These are phyloP conservation scores for Biscutella laevigata DNA, from an alignment of 441 rosid species.

Conservation along the genomic window DNA sequence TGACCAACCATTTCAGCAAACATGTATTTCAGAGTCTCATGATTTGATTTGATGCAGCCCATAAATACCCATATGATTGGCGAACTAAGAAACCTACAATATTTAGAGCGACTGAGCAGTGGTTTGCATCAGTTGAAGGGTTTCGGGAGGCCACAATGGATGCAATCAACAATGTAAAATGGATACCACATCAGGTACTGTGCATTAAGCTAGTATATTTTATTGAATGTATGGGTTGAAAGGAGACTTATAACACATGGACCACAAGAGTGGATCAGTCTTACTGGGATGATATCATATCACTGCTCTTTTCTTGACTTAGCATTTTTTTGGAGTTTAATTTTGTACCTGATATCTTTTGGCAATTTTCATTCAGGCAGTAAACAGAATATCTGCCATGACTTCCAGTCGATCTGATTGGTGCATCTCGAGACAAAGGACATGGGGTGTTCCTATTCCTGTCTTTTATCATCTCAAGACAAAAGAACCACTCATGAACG, in stretches of 20 bases:
- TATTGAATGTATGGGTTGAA: not conserved
- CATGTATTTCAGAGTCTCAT: constrained; percentile 9
- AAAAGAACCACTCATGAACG: constrained; percentile 87
- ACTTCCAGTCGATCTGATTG: constrained; percentile 90
- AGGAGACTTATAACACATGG: not conserved
- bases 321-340: constrained; percentile 4
- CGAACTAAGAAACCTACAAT: constrained; percentile 92
- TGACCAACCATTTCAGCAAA: not conserved
- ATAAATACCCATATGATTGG: constrained; percentile 98
- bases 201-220: not conserved
- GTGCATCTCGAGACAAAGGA: constrained; percentile 97
- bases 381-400: constrained; percentile 90
- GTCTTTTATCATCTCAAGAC: constrained; percentile 74
- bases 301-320: constrained; percentile 3
- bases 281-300: not conserved
- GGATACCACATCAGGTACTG: constrained; percentile 91
- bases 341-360: constrained; percentile 17
- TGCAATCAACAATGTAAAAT: constrained; percentile 72
- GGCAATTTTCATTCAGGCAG: constrained; percentile 47
- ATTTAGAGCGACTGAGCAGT: constrained; percentile 97
- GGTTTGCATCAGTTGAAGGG: constrained; percentile 99
- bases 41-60: constrained; percentile 39
- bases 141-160: constrained; percentile 75
- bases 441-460: constrained; percentile 98
- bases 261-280: not conserved